Conservation (phyloP, 768 basidiomycete species). For the Tricholoma hemisulphureum region DNA sequence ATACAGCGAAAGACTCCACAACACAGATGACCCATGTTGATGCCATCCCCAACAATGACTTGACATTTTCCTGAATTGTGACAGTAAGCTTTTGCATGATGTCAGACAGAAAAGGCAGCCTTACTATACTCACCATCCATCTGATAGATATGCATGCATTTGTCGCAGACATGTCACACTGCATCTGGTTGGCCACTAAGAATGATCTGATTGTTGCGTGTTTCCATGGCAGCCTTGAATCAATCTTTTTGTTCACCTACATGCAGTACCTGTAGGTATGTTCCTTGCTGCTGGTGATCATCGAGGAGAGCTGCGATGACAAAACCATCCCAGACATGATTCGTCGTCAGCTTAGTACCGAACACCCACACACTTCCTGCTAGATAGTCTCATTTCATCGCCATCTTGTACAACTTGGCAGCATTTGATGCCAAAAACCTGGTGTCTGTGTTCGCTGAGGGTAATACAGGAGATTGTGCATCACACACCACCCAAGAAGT, state of each 20-base stretch:
- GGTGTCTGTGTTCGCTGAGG: no score
- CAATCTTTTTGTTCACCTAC: constrained; percentile 23
- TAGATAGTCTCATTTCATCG: constrained; percentile 7
- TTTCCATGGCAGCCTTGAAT: constrained; percentile 25
- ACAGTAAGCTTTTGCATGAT: background rate
- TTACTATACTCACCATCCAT: constrained; percentile 3
- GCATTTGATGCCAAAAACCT: constrained; percentile 21
- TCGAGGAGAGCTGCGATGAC: constrained; percentile 25
- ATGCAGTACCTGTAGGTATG: constrained; percentile 21
- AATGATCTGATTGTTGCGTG: constrained; percentile 21
- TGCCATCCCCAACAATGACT: constrained; percentile 13
- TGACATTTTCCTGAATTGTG: constrained; percentile 6
- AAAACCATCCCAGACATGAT: constrained; percentile 33
- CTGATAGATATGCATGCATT: constrained; percentile 20
- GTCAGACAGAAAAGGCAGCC: constrained; percentile 10
- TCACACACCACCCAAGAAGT: constrained; percentile 21
- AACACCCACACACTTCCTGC: constrained; percentile 21
- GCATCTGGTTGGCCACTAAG: constrained; percentile 24
- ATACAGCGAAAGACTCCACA: constrained; percentile 10
- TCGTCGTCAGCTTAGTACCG: constrained; percentile 14
- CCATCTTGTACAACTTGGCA: constrained; percentile 14
- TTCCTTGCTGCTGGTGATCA: constrained; percentile 8
- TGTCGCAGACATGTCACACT: constrained; percentile 23
- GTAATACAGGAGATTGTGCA: background rate
- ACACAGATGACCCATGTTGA: constrained; percentile 12